Evolutionary conservation across 2,329 filamentous ascomycete genomes (phyloP), one percentile per base, ranked within the genome.

Genomic region (Neofusicoccum umdonicola): DNA sequence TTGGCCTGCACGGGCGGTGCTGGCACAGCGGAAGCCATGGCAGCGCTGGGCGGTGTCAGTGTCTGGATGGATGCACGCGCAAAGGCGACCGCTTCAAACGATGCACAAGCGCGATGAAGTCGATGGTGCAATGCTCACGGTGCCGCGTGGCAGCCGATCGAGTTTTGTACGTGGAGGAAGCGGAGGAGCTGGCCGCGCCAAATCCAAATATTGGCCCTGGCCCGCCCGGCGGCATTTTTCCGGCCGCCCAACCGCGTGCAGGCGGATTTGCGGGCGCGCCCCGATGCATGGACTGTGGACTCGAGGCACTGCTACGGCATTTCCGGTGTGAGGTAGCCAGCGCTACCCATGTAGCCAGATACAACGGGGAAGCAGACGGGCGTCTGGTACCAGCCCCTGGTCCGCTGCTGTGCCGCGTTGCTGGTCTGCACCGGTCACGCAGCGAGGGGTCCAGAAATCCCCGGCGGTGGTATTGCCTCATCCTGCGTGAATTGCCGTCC

Each of bases 1-100:
- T 78, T 75, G 60, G 73, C 56, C 66, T 70, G 69, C 63, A 61
- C 54, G 68, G 70, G 68, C 65, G 70, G 66, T 67, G 71, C 67
- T 63, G 63, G 62, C 51, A 19, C 62, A 41, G 61, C 42, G 13
- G 62, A 66, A 61, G 63, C 63, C 63, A 65, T 65, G 51, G 45
- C 47, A 35, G 42, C n/a, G 51, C 62, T 58, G 61, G 11, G 61
- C 35, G 60, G 31, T 37, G 39, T 44, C 48, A 56, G 62, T 56
- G 41, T 9, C 44, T 27, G 45, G 35, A 6, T 45, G 45, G 42
- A 22, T 50, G 50, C 51, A 57, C 39, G 42, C 41, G 42, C 50
- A 35, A 42, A 8, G 7, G 27, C 41, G 50, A 63, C n/a, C 22
- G 42, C 44, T 50, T 47, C 42, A 57, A 58, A 37, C 34, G 51